Evolutionary conservation across 2,329 filamentous ascomycete species (phyloP), one percentile per base, ranked within the genome.

Genomic region (Mollisia scopiformis): DNA sequence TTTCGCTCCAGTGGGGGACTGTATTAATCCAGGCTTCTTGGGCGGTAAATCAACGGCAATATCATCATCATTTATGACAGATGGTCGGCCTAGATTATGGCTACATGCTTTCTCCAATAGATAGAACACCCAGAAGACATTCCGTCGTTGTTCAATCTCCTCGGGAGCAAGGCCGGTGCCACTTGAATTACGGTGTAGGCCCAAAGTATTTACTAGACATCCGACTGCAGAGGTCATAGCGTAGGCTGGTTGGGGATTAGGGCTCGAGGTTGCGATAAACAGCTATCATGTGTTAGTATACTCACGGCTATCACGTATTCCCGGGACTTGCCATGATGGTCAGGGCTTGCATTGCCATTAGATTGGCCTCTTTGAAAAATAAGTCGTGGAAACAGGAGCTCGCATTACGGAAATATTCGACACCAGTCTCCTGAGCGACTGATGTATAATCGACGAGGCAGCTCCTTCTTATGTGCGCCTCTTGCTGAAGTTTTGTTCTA

Each of bases 31-130:
- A 35, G 58, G 50, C 7, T 57, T 59, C 35, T 64, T 61, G 28
- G 62, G 49, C 30, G 67, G 68, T 33, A 69, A 60, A 28, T 69
- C 64, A 43, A 70, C 57, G 23, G 55, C 68, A 47, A 69, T 68
- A 58, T 70, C 68, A 31, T 69, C 66, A 43, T 70, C 68, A 23
- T 66, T 63, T 37, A 70, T 67, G 19, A 63, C 49, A n/a, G 68
- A 69, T 16, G 68, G 68, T 27, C 66, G 62, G 30, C 68, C 68
- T 21, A 61, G 47, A 31, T 59, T 60, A 50, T 58, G 55, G 35
- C 56, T 64, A 30, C 63, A 57, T 4, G 43, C 37, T 55, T 66
- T 68, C 56, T 70, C 68, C 21, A 68, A 35, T 16, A 69, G 37
- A 43, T 63, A 63, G 47, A 65, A 59, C 8, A 70, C 57, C 68